phyloP scores from a whole-genome alignment of 169 alveolate genomes.

The Plasmodium gallinaceum region DNA sequence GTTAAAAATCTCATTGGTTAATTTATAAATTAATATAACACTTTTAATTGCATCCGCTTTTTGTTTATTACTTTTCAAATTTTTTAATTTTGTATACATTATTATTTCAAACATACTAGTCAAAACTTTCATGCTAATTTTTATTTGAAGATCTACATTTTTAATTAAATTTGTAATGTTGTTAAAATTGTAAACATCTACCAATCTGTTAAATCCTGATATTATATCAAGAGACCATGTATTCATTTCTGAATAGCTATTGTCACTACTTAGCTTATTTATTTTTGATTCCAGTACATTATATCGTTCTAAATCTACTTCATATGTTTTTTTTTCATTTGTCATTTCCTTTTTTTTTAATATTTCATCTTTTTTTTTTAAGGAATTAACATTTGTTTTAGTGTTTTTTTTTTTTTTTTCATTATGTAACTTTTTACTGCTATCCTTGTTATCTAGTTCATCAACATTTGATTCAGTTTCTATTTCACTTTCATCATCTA shows the following conservation, averaged over 20 bases:
- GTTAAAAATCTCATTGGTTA: constrained; percentile 70
- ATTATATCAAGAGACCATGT: constrained; percentile 75
- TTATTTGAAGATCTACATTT: constrained; percentile 51
- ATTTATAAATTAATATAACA: constrained; percentile 50
- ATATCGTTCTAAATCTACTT: constrained; percentile 75
- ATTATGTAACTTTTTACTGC: background rate
- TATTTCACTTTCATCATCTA: constrained; percentile 28
- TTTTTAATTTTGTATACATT: constrained; percentile 71
- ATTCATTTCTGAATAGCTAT: constrained; percentile 67
- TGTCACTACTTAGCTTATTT: constrained; percentile 54
- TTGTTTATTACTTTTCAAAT: constrained; percentile 56
- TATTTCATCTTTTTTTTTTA: constrained; percentile 73
- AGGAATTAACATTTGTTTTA: constrained; percentile 10
- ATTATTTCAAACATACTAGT: constrained; percentile 53
- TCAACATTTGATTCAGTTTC: constrained; percentile 6
- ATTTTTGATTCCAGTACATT: constrained; percentile 38
- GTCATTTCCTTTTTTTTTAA: constrained; percentile 68
- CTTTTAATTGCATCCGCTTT: constrained; percentile 73
- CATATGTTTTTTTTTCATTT: constrained; percentile 60
- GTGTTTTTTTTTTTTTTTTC: constrained; percentile 9
- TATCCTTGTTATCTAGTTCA: constrained; percentile 20
- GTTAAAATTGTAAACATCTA: constrained; percentile 75
- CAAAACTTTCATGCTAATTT: constrained; percentile 59
- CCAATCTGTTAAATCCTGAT: constrained; percentile 75
- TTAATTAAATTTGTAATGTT: constrained; percentile 65